These are phyloP conservation scores for Tylopilus sp. DNA, from an alignment of 768 basidiomycete species.

Conservation along the genomic window DNA sequence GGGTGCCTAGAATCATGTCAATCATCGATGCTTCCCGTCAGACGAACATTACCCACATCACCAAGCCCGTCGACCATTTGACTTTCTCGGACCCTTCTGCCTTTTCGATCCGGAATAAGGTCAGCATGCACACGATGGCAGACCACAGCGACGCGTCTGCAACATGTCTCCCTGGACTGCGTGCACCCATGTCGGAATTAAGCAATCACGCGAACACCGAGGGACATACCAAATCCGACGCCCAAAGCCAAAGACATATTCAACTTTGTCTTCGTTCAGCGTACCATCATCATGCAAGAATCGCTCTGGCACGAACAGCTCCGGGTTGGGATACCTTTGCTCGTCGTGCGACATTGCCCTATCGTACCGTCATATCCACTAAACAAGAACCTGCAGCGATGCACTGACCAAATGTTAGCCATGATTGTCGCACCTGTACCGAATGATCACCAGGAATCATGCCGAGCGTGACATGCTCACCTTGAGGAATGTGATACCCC, in stretches of 20 bases:
- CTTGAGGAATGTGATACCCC: constrained; percentile 49
- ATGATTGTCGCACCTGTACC: constrained; percentile 9
- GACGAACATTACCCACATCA: background rate
- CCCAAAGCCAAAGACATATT: constrained; percentile 21
- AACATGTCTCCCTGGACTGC: constrained; percentile 20
- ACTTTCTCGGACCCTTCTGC: too few species aligned
- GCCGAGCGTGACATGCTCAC: background rate
- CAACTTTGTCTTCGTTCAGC: constrained; percentile 11
- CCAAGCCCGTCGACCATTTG: constrained; percentile 18
- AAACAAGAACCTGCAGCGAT: too few species aligned
- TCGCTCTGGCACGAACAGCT: too few species aligned
- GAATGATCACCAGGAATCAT: background rate
- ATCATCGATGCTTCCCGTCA: background rate
- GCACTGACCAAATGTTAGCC: constrained; percentile 10
- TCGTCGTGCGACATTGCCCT: constrained; percentile 44
- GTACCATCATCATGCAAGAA: constrained; percentile 27
- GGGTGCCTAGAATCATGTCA: background rate
- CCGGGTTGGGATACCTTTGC: too few species aligned
- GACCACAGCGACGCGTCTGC: constrained; percentile 22
- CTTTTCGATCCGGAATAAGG: constrained; percentile 18
- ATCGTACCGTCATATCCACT: background rate
- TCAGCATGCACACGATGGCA: constrained; percentile 19
- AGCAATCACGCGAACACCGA: background rate
- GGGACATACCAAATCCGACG: constrained; percentile 18
- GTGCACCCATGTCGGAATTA: background rate